These are phyloP conservation scores for Boletus rubroflammeus DNA, from an alignment of 768 basidiomycete genomes.

Conservation along the genomic window DNA sequence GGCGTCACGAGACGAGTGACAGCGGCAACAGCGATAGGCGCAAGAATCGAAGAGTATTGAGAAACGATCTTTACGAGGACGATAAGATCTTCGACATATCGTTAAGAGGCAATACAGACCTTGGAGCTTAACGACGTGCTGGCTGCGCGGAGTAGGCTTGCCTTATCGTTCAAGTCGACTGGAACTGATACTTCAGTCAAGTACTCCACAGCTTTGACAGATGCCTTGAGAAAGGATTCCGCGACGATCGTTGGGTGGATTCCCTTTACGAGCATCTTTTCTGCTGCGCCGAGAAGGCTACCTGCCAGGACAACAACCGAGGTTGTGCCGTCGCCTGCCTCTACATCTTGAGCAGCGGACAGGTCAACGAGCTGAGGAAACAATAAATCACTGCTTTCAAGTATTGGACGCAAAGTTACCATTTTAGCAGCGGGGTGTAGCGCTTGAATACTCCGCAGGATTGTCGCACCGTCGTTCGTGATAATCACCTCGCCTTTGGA, in stretches of 20 bases:
- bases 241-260: slow-evolving; percentile 98
- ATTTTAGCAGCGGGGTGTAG: slow-evolving; percentile 98
- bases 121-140: slow-evolving; percentile 97
- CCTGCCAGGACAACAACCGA: slow-evolving; percentile 97
- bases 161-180: slow-evolving; percentile 84
- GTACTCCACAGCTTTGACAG: slow-evolving; percentile 89
- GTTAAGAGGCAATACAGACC: slow-evolving; percentile 38
- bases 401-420: slow-evolving; percentile 41
- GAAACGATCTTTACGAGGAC: slow-evolving; percentile 77
- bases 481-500: slow-evolving; percentile 95
- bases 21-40: slow-evolving; percentile 98
- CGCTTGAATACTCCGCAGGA: slow-evolving; percentile 92
- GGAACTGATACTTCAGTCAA: slow-evolving; percentile 90
- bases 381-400: neutral
- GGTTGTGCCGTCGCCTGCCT: slow-evolving; percentile 98
- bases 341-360: slow-evolving; percentile 96
- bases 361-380: slow-evolving; percentile 83
- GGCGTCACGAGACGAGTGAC: slow-evolving; percentile 89
- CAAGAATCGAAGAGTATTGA: slow-evolving; percentile 95
- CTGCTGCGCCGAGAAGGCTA: slow-evolving; percentile 87
- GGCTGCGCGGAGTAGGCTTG: slow-evolving; percentile 84
- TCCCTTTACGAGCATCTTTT: slow-evolving; percentile 94
- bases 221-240: slow-evolving; percentile 91
- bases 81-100: slow-evolving; percentile 5
- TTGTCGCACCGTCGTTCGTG: slow-evolving; percentile 98